phyloP scores from a whole-genome alignment of 495 filamentous ascomycete genomes.

The Penicillium argentinense region DNA sequence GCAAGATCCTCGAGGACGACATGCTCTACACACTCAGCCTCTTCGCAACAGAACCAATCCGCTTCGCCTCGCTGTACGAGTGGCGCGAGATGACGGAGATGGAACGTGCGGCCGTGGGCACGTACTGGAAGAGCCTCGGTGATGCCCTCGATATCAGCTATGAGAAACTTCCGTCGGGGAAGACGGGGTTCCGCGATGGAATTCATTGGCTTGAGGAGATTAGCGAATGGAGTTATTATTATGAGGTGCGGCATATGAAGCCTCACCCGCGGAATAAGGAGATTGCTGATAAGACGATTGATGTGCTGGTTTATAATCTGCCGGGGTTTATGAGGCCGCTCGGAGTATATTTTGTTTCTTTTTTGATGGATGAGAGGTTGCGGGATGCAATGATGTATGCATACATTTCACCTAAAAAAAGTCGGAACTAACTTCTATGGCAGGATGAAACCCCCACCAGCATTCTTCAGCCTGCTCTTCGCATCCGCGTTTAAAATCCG shows the following conservation, averaged over 20 bases:
- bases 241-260: constrained; percentile 58
- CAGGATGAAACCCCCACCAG: constrained; percentile 46
- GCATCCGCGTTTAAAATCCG: constrained; percentile 42
- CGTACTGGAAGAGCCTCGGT: constrained; percentile 63
- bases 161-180: constrained; percentile 30
- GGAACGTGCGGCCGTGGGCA: constrained; percentile 61
- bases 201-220: constrained; percentile 62
- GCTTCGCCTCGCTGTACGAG: constrained; percentile 55
- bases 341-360: constrained; percentile 47
- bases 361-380: constrained; percentile 60
- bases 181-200: constrained; percentile 53
- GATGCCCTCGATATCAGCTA: constrained; percentile 61
- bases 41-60: constrained; percentile 57
- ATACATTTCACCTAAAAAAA: not conserved
- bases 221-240: constrained; percentile 51
- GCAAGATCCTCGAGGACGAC: constrained; percentile 61
- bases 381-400: constrained; percentile 61
- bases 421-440: not conserved
- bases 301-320: constrained; percentile 55
- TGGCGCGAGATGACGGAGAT: constrained; percentile 63
- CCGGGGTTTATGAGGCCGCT: constrained; percentile 49
- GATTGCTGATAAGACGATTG: constrained; percentile 56
- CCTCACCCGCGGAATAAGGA: constrained; percentile 51
- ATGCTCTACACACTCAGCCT: constrained; percentile 65
- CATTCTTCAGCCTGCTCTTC: constrained; percentile 36